These are phyloP conservation scores for Oenanthe javanica DNA, from an alignment of 140 eudicot genomes.

Conservation along the genomic window DNA sequence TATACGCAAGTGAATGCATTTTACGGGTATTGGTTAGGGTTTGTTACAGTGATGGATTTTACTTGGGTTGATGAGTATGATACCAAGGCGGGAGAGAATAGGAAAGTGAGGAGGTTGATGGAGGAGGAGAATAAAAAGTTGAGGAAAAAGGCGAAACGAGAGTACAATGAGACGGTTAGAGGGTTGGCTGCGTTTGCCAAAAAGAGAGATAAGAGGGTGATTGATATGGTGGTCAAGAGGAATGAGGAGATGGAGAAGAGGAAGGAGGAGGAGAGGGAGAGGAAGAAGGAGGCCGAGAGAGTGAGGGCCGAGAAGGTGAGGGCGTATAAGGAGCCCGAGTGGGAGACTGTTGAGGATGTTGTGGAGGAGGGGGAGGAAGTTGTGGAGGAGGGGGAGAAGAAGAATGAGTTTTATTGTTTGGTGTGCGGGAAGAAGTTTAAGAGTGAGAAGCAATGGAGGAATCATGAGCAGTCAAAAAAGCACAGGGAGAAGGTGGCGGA, in stretches of 20 bases:
- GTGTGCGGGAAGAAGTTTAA: slow-evolving; percentile 93
- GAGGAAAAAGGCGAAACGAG: slow-evolving; percentile 75
- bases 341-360: slow-evolving; percentile 66
- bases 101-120: slow-evolving; percentile 83
- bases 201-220: slow-evolving; percentile 96
- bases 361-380: slow-evolving; percentile 35
- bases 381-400: slow-evolving; percentile 33
- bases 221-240: slow-evolving; percentile 90
- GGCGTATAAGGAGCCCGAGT: slow-evolving; percentile 72
- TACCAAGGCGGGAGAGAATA: slow-evolving; percentile 50
- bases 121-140: slow-evolving; percentile 96
- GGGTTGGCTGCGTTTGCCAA: slow-evolving; percentile 92
- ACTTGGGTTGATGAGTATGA: slow-evolving; percentile 89
- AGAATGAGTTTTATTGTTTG: slow-evolving; percentile 75
- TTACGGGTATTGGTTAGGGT: slow-evolving; percentile 83
- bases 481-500: slow-evolving; percentile 91
- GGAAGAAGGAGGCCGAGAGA: slow-evolving; percentile 60
- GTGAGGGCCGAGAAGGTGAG: slow-evolving; percentile 64
- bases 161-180: slow-evolving; percentile 79
- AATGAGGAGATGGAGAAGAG: slow-evolving; percentile 69
- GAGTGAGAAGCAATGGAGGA: slow-evolving; percentile 96
- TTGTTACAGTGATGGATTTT: slow-evolving; percentile 78
- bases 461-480: slow-evolving; percentile 95
- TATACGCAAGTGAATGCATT: slow-evolving; percentile 89
- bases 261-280: slow-evolving; percentile 59